A percentile compares a stretch with the other conserved stretches of the same genome.
Evolutionary conservation across 2,329 filamentous ascomycete genomes (phyloP).

Genomic region (Epichloe gansuensis): DNA sequence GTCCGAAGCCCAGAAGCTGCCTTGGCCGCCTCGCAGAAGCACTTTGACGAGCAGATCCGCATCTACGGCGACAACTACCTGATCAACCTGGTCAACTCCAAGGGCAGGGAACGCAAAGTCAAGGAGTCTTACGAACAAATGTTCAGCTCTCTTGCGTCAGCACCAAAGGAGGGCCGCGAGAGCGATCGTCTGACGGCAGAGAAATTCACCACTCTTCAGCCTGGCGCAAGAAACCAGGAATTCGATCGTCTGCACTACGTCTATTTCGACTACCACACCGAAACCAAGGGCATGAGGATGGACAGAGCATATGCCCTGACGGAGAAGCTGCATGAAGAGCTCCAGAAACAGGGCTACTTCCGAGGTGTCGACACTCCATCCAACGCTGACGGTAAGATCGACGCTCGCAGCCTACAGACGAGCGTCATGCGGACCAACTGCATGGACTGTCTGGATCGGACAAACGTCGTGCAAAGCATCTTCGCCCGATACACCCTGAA

Average conservation of each 20-base stretch:
- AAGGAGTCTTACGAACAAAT: slow-evolving; percentile 93
- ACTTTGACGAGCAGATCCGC: slow-evolving; percentile 87
- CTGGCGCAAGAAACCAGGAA: slow-evolving; percentile 41
- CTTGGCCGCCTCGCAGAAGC: slow-evolving; percentile 62
- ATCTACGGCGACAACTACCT: slow-evolving; percentile 95
- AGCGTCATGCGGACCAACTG: slow-evolving; percentile 95
- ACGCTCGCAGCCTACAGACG: slow-evolving; percentile 69
- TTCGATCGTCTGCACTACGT: slow-evolving; percentile 87
- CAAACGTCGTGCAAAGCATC: slow-evolving; percentile 97
- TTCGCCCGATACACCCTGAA: slow-evolving; percentile 80
- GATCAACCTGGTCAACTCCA: slow-evolving; percentile 94
- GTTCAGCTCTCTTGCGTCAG: slow-evolving; percentile 60
- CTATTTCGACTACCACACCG: slow-evolving; percentile 97
- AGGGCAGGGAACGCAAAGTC: slow-evolving; percentile 75
- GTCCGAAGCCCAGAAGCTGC: slow-evolving; percentile 75
- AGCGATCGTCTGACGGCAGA: slow-evolving; percentile 57
- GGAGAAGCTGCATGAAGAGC: slow-evolving; percentile 63
- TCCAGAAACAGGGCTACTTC: slow-evolving; percentile 80
- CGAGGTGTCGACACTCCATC: slow-evolving; percentile 77
- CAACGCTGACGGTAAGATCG: slow-evolving; percentile 55
- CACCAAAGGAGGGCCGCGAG: slow-evolving; percentile 52
- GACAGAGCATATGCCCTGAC: slow-evolving; percentile 80
- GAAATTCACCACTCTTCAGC: slow-evolving; percentile 69
- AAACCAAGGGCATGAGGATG: slow-evolving; percentile 92
- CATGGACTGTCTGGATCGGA: slow-evolving; percentile 97